These are phyloP conservation scores for Ceratobasidium sp. DNA, from an alignment of 1,284 basidiomycete genomes.

Conservation along the genomic window DNA sequence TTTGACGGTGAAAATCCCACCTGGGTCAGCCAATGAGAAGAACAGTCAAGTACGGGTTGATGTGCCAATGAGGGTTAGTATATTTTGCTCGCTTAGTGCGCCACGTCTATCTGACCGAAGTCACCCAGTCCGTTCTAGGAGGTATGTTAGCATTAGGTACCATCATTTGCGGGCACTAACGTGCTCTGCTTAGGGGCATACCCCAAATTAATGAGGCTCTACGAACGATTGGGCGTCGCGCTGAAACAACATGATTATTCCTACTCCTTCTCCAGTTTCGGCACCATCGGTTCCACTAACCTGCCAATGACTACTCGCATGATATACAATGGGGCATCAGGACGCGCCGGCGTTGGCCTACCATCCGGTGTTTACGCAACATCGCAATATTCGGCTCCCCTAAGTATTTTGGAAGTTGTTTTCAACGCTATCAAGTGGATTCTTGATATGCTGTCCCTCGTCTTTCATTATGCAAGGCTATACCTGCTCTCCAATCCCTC, in stretches of 20 bases:
- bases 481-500: conserved; percentile 59
- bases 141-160: conserved; percentile 5
- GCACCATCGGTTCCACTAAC: conserved; percentile 43
- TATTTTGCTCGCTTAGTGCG: neutral
- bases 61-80: conserved; percentile 67
- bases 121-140: conserved; percentile 28
- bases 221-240: conserved; percentile 61
- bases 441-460: conserved; percentile 51
- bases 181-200: conserved; percentile 65
- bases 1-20: conserved; percentile 50
- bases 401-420: neutral
- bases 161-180: neutral
- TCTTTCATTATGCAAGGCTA: conserved; percentile 63
- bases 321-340: conserved; percentile 71
- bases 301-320: conserved; percentile 55
- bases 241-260: conserved; percentile 63
- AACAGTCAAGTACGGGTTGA: conserved; percentile 61
- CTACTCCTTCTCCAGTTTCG: conserved; percentile 69
- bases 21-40: conserved; percentile 46
- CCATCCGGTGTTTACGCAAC: conserved; percentile 49
- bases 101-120: neutral
- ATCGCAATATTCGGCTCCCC: neutral
- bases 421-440: conserved; percentile 5
- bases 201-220: conserved; percentile 67
- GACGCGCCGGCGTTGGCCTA: conserved; percentile 60